Percentiles rank a stretch among this genome's conserved stretches.
Conservation (phyloP, 768 basidiomycete species). For the Inosperma sp. region DNA sequence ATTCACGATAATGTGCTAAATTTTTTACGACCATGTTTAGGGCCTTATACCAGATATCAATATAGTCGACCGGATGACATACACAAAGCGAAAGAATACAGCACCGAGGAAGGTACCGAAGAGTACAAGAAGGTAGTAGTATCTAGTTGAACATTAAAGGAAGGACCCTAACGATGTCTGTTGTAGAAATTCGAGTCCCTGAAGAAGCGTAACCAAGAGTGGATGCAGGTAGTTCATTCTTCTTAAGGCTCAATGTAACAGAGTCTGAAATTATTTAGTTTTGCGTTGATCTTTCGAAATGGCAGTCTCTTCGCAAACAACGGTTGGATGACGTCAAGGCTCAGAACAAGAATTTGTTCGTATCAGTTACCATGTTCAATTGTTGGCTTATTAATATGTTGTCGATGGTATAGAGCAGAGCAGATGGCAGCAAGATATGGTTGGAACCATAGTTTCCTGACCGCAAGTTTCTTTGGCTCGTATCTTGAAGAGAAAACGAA, state of each 20-base stretch:
- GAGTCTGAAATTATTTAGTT: conserved; percentile 17
- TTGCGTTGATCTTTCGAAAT: conserved; percentile 20
- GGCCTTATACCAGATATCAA: too few relatives aligned
- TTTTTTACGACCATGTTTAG: neutral
- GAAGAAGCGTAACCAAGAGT: conserved; percentile 14
- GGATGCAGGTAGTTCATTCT: conserved; percentile 21
- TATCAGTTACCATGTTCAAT: neutral
- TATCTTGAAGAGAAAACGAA: conserved; percentile 36
- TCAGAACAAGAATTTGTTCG: conserved; percentile 19
- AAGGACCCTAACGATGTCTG: neutral
- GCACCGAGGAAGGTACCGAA: neutral
- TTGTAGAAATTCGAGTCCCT: conserved; percentile 10
- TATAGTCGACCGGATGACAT: neutral
- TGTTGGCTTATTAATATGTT: neutral
- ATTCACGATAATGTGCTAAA: too few relatives aligned
- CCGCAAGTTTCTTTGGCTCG: conserved; percentile 35
- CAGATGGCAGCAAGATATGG: conserved; percentile 35
- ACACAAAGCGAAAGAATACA: neutral
- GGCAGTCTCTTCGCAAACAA: conserved; percentile 16
- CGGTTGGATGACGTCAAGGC: conserved; percentile 8
- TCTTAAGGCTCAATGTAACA: neutral
- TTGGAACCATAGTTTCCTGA: conserved; percentile 41
- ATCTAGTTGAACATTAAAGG: neutral
- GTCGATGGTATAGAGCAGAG: conserved; percentile 30
- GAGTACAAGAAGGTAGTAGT: neutral